Conservation (phyloP, 169 alveolate genomes). For the Plasmodium cynomolgi region DNA sequence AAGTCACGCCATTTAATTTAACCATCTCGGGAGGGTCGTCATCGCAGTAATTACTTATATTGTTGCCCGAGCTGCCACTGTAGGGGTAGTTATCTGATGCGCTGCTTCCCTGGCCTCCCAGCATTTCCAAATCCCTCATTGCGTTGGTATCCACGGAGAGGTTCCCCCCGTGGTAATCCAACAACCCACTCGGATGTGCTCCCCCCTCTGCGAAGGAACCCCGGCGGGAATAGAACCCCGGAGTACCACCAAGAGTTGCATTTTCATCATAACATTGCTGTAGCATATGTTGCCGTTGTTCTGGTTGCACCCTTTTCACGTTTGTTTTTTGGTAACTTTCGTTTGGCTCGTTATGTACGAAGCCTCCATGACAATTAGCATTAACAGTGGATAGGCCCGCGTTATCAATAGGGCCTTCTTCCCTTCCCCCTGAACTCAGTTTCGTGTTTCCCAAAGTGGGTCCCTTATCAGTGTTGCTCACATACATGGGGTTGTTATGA, state of each 20-base stretch:
- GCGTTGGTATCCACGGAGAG: neutral
- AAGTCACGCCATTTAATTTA: neutral
- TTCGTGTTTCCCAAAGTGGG: neutral
- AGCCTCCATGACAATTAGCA: neutral
- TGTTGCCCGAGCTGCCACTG: neutral
- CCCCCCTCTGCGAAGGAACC: neutral
- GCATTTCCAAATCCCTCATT: neutral
- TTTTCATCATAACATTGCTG: neutral
- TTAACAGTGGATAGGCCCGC: neutral
- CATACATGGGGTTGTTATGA: neutral
- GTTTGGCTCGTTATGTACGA: neutral
- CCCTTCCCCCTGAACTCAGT: neutral
- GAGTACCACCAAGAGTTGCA: neutral
- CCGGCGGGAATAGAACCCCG: neutral
- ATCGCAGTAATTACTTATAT: neutral
- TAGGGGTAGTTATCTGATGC: neutral
- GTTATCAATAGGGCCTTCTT: neutral
- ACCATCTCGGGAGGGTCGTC: neutral
- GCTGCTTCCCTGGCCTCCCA: neutral
- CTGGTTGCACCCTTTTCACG: neutral
- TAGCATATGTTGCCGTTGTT: neutral
- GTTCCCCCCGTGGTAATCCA: neutral
- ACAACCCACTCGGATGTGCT: neutral
- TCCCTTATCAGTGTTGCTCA: neutral
- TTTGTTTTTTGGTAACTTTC: neutral